A percentile compares a stretch with the other conserved stretches of the same genome.
Conservation (phyloP, 2,329 filamentous ascomycete genomes). For the Pleochaeta shiraiana region DNA sequence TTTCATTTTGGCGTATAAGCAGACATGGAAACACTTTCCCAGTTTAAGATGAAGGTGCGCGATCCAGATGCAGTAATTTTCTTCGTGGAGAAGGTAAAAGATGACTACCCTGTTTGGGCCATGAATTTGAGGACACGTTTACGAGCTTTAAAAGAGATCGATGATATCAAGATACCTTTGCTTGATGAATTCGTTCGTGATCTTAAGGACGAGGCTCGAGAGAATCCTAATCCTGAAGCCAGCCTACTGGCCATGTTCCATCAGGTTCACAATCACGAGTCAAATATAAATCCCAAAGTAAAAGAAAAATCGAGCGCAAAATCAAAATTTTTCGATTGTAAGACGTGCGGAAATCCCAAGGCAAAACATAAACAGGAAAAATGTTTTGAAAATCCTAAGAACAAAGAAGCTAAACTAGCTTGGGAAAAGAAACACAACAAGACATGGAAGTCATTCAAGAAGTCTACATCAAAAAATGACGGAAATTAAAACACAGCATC, state of each 20-base stretch:
- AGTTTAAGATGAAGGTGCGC: neutral
- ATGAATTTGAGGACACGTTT: neutral
- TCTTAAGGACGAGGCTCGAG: neutral
- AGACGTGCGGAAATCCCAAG: neutral
- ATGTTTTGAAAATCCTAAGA: neutral
- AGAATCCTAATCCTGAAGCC: neutral
- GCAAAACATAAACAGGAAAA: neutral
- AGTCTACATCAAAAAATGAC: neutral
- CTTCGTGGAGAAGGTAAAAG: neutral
- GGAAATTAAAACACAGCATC: neutral
- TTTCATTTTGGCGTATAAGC: neutral
- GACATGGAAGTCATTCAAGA: neutral
- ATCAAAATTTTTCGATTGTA: neutral
- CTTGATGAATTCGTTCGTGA: neutral
- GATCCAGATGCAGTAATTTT: neutral
- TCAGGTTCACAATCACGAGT: neutral
- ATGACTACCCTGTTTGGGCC: neutral
- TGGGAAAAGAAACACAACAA: neutral
- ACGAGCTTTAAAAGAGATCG: neutral
- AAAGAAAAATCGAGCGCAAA: neutral
- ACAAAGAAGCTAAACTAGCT: neutral
- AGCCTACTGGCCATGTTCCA: neutral
- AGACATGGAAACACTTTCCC: neutral
- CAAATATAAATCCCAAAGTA: neutral
- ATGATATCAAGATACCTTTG: conserved; percentile 1